These are phyloP conservation scores for Nemania bipapillata DNA, from an alignment of 2,329 filamentous ascomycete species.

Conservation along the genomic window DNA sequence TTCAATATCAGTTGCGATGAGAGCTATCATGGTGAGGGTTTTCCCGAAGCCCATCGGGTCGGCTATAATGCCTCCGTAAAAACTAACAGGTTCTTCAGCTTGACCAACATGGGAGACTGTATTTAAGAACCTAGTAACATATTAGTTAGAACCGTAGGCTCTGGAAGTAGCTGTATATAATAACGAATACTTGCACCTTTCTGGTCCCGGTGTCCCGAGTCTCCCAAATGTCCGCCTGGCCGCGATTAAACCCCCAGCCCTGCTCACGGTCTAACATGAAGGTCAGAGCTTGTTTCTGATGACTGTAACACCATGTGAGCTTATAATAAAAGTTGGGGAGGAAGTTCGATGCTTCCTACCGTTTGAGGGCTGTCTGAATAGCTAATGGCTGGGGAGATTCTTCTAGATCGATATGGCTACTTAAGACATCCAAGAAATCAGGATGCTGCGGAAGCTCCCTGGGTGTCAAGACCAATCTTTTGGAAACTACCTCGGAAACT, in stretches of 20 bases:
- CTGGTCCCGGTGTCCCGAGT: neutral
- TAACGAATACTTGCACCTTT: neutral
- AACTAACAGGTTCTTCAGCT: conserved; percentile 31
- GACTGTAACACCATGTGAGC: neutral
- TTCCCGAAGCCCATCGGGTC: conserved; percentile 62
- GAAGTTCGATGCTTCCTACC: neutral
- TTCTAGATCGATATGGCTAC: conserved; percentile 4
- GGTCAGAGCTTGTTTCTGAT: conserved; percentile 24
- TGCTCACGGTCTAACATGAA: conserved; percentile 20
- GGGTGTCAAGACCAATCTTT: neutral
- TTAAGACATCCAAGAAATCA: neutral
- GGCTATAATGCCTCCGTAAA: conserved; percentile 58
- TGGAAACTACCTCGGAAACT: neutral
- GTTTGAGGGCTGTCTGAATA: neutral
- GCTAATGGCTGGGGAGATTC: neutral
- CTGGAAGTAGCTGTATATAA: too few species aligned
- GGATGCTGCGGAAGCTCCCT: neutral
- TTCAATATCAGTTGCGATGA: too few species aligned
- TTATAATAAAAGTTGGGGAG: neutral
- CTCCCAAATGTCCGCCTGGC: conserved; percentile 6
- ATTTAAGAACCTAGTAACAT: conserved; percentile 45
- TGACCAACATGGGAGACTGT: conserved; percentile 40
- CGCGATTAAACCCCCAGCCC: conserved; percentile 11
- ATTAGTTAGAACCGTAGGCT: too few species aligned
- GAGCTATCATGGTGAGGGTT: conserved; percentile 59